Conservation (phyloP, 148 eudicot species). For the Pharnaceum exiguum region DNA sequence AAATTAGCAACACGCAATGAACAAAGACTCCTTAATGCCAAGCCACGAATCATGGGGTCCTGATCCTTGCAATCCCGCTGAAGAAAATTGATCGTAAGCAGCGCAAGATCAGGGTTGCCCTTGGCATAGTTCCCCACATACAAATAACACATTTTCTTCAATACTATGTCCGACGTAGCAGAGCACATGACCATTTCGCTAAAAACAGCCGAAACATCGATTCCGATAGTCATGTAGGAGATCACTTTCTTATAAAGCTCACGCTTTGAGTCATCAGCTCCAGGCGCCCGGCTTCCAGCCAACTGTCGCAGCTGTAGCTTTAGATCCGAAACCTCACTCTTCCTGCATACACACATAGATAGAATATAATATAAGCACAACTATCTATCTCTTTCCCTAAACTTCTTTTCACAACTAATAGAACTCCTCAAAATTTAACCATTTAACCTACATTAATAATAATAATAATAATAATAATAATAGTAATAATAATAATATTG, state of each 20-base stretch:
- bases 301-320: slow-evolving; percentile 86
- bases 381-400: not conserved
- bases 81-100: slow-evolving; percentile 90
- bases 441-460: not conserved
- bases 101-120: slow-evolving; percentile 85
- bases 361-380: too few relatives aligned
- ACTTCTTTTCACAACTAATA: not conserved
- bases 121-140: slow-evolving; percentile 95
- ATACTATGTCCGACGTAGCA: slow-evolving; percentile 89
- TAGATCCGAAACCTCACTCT: slow-evolving; percentile 92
- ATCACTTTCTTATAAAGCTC: slow-evolving; percentile 96
- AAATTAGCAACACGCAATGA: slow-evolving; percentile 81
- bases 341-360: slow-evolving; percentile 42
- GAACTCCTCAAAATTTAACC: not conserved
- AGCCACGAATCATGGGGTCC: slow-evolving; percentile 96
- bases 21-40: slow-evolving; percentile 94
- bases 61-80: slow-evolving; percentile 95
- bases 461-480: not conserved
- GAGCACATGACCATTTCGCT: slow-evolving; percentile 99
- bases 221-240: slow-evolving; percentile 96
- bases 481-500: too few relatives aligned
- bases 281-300: slow-evolving; percentile 92
- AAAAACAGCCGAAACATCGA: slow-evolving; percentile 86
- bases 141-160: slow-evolving; percentile 96
- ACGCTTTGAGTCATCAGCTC: slow-evolving; percentile 75